Evolutionary conservation across 2,329 filamentous ascomycete species (phyloP).

Genomic region (Diaporthe batatas): DNA sequence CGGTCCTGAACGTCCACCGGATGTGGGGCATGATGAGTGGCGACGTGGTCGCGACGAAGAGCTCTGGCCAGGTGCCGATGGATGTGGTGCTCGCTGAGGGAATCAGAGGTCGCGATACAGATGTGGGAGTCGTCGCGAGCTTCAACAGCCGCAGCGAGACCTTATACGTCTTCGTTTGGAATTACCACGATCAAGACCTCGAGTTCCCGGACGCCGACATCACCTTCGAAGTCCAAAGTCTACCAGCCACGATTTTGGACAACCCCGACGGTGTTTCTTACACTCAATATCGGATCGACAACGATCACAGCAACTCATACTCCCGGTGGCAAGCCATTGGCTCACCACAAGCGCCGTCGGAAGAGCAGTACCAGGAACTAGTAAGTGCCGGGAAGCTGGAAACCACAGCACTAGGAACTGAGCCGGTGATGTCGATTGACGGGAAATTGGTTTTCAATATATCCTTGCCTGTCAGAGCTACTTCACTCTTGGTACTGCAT

Average conservation of each 20-base stretch:
- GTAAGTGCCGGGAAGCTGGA: slow-evolving; percentile 6
- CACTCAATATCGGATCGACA: slow-evolving; percentile 31
- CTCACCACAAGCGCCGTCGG: slow-evolving; percentile 26
- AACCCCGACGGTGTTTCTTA: not conserved
- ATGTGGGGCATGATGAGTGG: slow-evolving; percentile 33
- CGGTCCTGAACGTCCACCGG: slow-evolving; percentile 30
- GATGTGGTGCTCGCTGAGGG: slow-evolving; percentile 17
- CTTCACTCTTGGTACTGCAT: slow-evolving; percentile 32
- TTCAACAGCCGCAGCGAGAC: slow-evolving; percentile 24
- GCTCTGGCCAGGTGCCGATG: slow-evolving; percentile 25
- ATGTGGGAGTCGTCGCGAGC: slow-evolving; percentile 27
- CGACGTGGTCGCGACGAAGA: slow-evolving; percentile 12
- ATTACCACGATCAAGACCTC: slow-evolving; percentile 30
- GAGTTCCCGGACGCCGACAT: slow-evolving; percentile 9
- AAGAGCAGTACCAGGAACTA: slow-evolving; percentile 26
- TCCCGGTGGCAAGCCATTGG: slow-evolving; percentile 32
- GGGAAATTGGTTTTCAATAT: not conserved
- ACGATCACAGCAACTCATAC: slow-evolving; percentile 31
- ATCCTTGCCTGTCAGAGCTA: slow-evolving; percentile 23
- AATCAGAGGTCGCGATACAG: slow-evolving; percentile 6
- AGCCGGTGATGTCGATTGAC: not conserved
- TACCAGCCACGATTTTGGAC: not conserved
- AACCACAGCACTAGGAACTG: not conserved
- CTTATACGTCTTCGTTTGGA: slow-evolving; percentile 24
- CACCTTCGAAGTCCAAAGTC: not conserved